Evolutionary conservation across 257 asterid genomes (phyloP), one percentile per base, ranked within the genome.

Genomic region (Oldenlandia corymbosa): DNA sequence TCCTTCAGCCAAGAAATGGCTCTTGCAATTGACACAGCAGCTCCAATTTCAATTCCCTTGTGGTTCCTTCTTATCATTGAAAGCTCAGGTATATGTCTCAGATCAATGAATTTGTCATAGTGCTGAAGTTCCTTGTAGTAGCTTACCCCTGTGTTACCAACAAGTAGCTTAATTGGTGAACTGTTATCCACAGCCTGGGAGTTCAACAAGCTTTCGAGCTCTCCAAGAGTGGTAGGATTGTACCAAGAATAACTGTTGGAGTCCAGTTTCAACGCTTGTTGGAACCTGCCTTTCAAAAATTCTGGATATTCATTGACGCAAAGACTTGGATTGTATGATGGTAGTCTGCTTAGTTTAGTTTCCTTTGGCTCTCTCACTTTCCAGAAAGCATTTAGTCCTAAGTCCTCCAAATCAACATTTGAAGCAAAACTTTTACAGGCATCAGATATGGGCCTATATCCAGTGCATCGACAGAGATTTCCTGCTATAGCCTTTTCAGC

Each of bases 361-460:
- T 80, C 84, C 32, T 50, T 67, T 11, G 60, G n/a, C 65, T 78
- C 87, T 59, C 78, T 85, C 14, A 76, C 78, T 71, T 56, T 75
- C 88, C 87, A 84, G 51, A 78, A 86, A 12, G 83, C 80, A 76
- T 82, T 84, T 52, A 84, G 51, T 66, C 95, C 95, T 69, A 84
- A 67, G 79, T 86, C 95, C 71, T 86, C 95, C 27, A 86, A 76
- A 71, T 86, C 93, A 34, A 81, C 78, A 67, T 84, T 79, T 64
- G 80, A 71, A 63, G 91, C 78, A 49, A 83, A 86, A 72, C 81
- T 76, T 76, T 86, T 86, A 82, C 95, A 86, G 58, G 81, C 95
- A 73, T 86, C 95, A 21, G 91, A 91, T 31, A 84, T 79, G 6
- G 95, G 91, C 37, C 95, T 79, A 72, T 86, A 84, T 37, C 95